Percentiles rank a stretch among this genome's conserved stretches.
Evolutionary conservation across 176 grass and related monocot species (phyloP).

Genomic region (Areca catechu): DNA sequence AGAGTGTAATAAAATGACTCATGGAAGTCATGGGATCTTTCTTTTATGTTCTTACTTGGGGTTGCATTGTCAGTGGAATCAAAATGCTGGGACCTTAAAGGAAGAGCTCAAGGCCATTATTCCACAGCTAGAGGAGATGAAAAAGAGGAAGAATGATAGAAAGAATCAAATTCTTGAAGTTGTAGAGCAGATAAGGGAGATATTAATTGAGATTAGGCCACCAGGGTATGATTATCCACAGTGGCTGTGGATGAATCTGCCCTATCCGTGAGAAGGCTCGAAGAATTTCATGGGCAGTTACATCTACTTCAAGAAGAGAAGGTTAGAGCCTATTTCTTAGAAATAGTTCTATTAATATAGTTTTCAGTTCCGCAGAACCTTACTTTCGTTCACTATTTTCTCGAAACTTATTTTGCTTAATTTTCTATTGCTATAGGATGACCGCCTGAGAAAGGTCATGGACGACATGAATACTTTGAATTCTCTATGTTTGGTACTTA

Average conservation of each 20-base stretch:
- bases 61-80: constrained; percentile 2
- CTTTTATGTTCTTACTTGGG: neutral
- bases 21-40: neutral
- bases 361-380: too few relatives aligned
- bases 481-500: constrained; percentile 46
- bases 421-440: constrained; percentile 24
- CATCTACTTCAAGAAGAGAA: constrained; percentile 50
- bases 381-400: too few relatives aligned
- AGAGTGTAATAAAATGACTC: neutral
- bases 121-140: constrained; percentile 56
- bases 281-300: constrained; percentile 43
- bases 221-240: neutral
- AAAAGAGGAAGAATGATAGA: constrained; percentile 34
- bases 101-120: constrained; percentile 48
- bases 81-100: constrained; percentile 41
- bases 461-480: constrained; percentile 34
- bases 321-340: constrained; percentile 22
- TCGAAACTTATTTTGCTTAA: too few relatives aligned
- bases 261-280: constrained; percentile 45
- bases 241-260: constrained; percentile 21
- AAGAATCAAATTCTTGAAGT: constrained; percentile 45
- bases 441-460: constrained; percentile 38
- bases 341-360: too few relatives aligned
- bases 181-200: constrained; percentile 26
- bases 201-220: constrained; percentile 44